These are phyloP conservation scores for Vitis hybrid DNA, from an alignment of 177 flowering plant species.

Conservation along the genomic window DNA sequence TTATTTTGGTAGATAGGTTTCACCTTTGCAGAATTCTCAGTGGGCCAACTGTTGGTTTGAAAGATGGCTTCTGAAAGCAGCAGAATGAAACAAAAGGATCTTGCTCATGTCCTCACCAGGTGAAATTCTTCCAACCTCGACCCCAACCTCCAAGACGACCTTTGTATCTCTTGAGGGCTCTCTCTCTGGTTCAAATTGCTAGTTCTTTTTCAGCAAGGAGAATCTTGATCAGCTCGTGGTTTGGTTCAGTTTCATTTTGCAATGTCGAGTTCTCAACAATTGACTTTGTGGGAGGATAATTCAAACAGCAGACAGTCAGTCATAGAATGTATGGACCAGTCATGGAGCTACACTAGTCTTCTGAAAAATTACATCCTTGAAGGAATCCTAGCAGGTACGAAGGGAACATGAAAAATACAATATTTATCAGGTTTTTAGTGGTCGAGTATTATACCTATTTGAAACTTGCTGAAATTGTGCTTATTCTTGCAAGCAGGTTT, in stretches of 20 bases:
- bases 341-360: not conserved
- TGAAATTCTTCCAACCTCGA: not conserved
- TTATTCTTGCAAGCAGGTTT: too few relatives aligned
- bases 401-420: not conserved
- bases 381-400: conserved; percentile 2
- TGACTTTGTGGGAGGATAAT: not conserved
- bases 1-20: not conserved
- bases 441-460: too few relatives aligned
- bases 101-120: not conserved
- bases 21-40: not conserved
- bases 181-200: not conserved
- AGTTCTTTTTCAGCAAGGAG: not conserved
- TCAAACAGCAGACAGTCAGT: not conserved
- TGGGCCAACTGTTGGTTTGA: not conserved
- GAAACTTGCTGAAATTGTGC: too few relatives aligned
- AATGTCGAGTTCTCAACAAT: not conserved
- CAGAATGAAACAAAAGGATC: not conserved
- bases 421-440: too few relatives aligned
- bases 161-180: not conserved
- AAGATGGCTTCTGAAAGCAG: not conserved
- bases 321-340: not conserved
- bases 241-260: not conserved
- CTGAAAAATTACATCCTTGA: not conserved
- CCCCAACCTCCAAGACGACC: not conserved
- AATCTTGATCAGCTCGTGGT: not conserved